These are phyloP conservation scores for Pulchroboletus neoregius DNA, from an alignment of 1,284 basidiomycete genomes.

Conservation along the genomic window DNA sequence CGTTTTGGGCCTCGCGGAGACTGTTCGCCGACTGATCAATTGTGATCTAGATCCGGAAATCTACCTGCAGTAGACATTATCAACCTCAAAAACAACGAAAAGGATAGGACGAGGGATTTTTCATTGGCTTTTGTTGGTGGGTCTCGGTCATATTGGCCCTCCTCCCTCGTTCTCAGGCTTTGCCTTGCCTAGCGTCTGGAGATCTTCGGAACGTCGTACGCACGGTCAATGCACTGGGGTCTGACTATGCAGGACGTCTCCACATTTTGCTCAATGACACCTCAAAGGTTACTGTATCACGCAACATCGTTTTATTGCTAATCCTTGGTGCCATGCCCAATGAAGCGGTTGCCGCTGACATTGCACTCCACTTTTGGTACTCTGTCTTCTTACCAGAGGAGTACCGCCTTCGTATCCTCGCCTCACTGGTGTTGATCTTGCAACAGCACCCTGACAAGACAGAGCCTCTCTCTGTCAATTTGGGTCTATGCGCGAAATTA, in stretches of 20 bases:
- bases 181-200: slow-evolving; percentile 14
- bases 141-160: slow-evolving; percentile 3
- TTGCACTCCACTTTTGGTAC: slow-evolving; percentile 44
- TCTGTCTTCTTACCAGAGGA: slow-evolving; percentile 37
- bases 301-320: slow-evolving; percentile 38
- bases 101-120: slow-evolving; percentile 35
- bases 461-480: slow-evolving; percentile 14
- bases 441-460: slow-evolving; percentile 16
- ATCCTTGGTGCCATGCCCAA: slow-evolving; percentile 35
- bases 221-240: slow-evolving; percentile 22
- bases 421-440: slow-evolving; percentile 14
- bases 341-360: slow-evolving; percentile 33
- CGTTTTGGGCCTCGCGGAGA: background rate
- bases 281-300: slow-evolving; percentile 24
- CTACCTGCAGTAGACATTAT: slow-evolving; percentile 36
- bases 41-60: slow-evolving; percentile 8
- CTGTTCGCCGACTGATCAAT: background rate
- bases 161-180: slow-evolving; percentile 1
- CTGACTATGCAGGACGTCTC: slow-evolving; percentile 22
- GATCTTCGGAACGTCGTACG: slow-evolving; percentile 26
- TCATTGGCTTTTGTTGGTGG: slow-evolving; percentile 36
- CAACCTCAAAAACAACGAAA: slow-evolving; percentile 39
- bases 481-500: slow-evolving; percentile 24
- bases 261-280: slow-evolving; percentile 38
- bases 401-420: slow-evolving; percentile 27